A percentile compares a stretch with the other conserved stretches of the same genome.
These are phyloP conservation scores for Colletotrichum graminicola DNA, from an alignment of 2,329 filamentous ascomycete species.

Conservation along the genomic window DNA sequence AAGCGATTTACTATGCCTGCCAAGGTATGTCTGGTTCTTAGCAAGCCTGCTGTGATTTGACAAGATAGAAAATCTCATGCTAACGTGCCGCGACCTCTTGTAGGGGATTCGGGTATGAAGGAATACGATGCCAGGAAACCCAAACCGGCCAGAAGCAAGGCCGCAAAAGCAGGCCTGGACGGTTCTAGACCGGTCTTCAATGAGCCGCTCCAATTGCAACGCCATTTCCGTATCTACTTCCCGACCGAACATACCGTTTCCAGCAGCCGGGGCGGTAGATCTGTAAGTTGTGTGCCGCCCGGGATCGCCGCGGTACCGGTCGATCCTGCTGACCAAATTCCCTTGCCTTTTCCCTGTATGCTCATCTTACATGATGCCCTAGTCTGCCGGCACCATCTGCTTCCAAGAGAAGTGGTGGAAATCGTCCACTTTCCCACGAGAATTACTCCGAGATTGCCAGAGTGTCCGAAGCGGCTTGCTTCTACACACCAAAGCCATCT, in stretches of 20 bases:
- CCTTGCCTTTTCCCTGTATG: background rate
- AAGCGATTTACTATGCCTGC: conserved; percentile 66
- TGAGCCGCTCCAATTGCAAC: conserved; percentile 48
- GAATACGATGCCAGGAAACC: conserved; percentile 58
- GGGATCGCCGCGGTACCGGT: conserved; percentile 33
- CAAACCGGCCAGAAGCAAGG: conserved; percentile 49
- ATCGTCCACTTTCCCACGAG: conserved; percentile 75
- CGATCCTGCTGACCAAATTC: conserved; percentile 35
- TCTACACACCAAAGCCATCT: conserved; percentile 87
- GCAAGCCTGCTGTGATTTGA: conserved; percentile 30
- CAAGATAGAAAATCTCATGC: conserved; percentile 11
- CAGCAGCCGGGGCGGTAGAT: conserved; percentile 71
- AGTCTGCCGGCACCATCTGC: conserved; percentile 86
- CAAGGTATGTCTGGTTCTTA: conserved; percentile 57
- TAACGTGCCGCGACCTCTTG: conserved; percentile 6
- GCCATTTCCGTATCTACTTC: conserved; percentile 81
- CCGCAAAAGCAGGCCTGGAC: conserved; percentile 16
- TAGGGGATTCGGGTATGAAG: conserved; percentile 59
- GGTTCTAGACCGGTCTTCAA: conserved; percentile 20
- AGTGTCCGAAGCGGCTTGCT: conserved; percentile 79
- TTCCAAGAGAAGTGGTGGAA: conserved; percentile 81
- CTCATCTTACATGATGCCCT: conserved; percentile 36
- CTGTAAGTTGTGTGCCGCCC: conserved; percentile 56
- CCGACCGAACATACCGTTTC: conserved; percentile 79
- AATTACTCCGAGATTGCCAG: conserved; percentile 80